Base-by-base conservation (phyloP, 257 asterid genomes). In the Nicotiana knightiana region DNA sequence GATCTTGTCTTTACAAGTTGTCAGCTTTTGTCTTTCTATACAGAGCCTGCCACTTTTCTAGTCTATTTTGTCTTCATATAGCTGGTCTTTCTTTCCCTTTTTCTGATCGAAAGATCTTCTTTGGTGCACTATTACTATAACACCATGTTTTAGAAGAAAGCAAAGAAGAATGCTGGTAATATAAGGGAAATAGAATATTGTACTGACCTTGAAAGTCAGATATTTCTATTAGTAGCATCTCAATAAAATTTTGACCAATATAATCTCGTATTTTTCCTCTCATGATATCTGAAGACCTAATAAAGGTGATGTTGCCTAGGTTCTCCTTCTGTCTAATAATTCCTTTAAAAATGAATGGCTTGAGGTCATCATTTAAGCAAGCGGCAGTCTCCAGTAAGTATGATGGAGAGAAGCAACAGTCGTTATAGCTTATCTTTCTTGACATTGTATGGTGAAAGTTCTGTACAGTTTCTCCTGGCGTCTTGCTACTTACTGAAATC, bases 391-490 rank as follows among this genome's bases (percentile, higher is more conserved):
- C 79, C 62, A 26, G 61, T 71, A 71, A 71, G 48, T 46, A 71
- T 0, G n/a, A 39, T 70, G 39, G 79, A 71, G 61, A 46, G 61
- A 46, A 71, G 59, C 79, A 24, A 48, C 79, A 73, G 26, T 48
- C 21, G 48, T 73, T 73, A 48, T 46, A 43, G 79, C 79, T 51
- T 21, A 48, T 33, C 61, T 73, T 48, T 35, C 57, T 48, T 24
- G 79, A 46, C 79, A 48, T 48, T 48, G 24, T 73, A 73, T 73
- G 62, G 39, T 73, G 79, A 73, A 73, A 48, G 79, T 48, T 73
- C 24, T 71, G 24, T 30, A 48, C 24, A 46, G 21, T 71, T 71
- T 24, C 24, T 71, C 39, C 13, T 21, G 79, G 61, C 7, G 11
- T 71, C 61, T 46, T 71, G 61, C n/a, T 71, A 21, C 2, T 1